Conservation (phyloP, 345 rosid genomes). For the Salix koriyanagi region DNA sequence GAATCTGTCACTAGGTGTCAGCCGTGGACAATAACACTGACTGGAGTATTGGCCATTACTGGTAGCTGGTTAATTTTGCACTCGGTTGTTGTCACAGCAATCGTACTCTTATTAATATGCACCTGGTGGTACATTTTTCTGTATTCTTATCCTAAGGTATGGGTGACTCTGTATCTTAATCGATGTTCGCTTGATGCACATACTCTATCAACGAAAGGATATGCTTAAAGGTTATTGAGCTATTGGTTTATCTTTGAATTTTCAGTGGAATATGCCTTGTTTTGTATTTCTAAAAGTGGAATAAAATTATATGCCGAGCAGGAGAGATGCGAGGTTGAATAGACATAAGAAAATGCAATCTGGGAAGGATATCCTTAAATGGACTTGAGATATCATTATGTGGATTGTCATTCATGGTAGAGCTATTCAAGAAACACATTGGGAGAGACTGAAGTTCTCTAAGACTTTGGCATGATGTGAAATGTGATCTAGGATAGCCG, state of each 20-base stretch:
- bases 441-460: neutral
- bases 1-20: slow-evolving; percentile 62
- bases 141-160: slow-evolving; percentile 84
- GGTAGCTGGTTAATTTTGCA: slow-evolving; percentile 68
- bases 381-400: neutral
- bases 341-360: neutral
- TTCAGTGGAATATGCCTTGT: neutral
- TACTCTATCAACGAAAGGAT: neutral
- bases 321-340: neutral
- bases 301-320: no score
- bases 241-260: neutral
- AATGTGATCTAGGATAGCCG: neutral
- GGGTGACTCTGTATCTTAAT: neutral
- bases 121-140: slow-evolving; percentile 90
- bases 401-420: neutral
- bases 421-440: neutral
- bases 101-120: slow-evolving; percentile 38
- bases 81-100: slow-evolving; percentile 50
- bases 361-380: neutral
- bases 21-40: slow-evolving; percentile 83
- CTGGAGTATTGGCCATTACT: slow-evolving; percentile 53
- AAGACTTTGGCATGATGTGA: neutral
- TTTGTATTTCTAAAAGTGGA: neutral
- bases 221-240: neutral
- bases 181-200: neutral